Evolutionary conservation across 768 basidiomycete species (phyloP).

Genomic region (Kwoniella sp.): DNA sequence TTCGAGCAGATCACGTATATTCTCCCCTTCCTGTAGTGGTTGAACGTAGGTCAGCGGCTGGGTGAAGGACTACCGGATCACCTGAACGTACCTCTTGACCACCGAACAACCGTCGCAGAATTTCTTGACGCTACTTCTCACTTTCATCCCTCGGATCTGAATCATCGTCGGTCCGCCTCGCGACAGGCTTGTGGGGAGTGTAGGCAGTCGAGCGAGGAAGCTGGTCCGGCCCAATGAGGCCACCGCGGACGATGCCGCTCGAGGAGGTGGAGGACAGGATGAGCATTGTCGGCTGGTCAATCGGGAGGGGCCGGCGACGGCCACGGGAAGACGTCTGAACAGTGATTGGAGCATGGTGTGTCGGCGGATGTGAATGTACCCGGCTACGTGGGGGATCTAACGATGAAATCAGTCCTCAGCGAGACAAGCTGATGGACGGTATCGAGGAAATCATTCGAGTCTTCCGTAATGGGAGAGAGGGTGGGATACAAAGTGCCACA

Average conservation of each 20-base stretch:
- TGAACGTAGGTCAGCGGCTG: neutral
- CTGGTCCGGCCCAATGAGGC: too few species aligned
- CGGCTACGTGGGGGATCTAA: too few species aligned
- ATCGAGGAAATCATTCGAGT: neutral
- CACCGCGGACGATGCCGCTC: too few species aligned
- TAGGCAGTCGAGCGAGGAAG: neutral
- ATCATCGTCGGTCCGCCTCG: neutral
- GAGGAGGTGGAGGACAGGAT: conserved; percentile 12
- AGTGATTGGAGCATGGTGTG: conserved; percentile 12
- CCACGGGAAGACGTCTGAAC: conserved; percentile 4
- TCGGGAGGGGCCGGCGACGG: conserved; percentile 14
- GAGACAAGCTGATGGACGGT: too few species aligned
- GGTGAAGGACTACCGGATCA: neutral
- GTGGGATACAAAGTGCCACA: neutral
- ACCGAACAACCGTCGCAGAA: conserved; percentile 92
- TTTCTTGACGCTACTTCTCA: conserved; percentile 84
- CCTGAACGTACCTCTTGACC: conserved; percentile 57
- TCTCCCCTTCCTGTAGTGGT: conserved; percentile 64
- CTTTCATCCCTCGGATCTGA: conserved; percentile 73
- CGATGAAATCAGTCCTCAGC: too few species aligned
- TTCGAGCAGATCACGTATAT: conserved; percentile 89
- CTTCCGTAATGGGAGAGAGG: neutral
- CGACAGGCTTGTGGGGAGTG: too few species aligned
- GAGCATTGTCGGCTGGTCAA: conserved; percentile 7
- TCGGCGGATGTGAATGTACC: neutral